Evolutionary conservation across 192 early-diverging fungal genomes (phyloP).

Genomic region (Haplosporangium gracile): DNA sequence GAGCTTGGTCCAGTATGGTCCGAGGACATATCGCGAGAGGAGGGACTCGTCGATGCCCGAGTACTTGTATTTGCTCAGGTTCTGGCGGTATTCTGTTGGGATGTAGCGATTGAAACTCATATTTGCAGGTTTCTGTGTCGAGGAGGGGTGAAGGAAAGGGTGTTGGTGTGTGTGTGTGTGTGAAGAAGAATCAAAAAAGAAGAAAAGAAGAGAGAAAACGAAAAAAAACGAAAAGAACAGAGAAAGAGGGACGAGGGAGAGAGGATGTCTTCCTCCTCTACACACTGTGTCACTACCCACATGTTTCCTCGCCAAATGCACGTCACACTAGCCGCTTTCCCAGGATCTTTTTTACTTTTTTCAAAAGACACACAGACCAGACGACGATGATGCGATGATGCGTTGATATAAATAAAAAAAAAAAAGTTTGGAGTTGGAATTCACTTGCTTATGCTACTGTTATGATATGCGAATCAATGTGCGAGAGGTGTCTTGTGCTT

Average conservation of each 20-base stretch:
- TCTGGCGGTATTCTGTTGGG: slow-evolving; percentile 69
- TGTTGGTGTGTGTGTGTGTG: background rate
- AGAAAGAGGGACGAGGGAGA: background rate
- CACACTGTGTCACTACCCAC: background rate
- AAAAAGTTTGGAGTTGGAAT: background rate
- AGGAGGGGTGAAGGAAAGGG: background rate
- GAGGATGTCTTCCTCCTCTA: background rate
- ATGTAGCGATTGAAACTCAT: slow-evolving; percentile 61
- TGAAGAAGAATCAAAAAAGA: background rate
- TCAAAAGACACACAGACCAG: background rate
- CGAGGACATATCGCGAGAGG: slow-evolving; percentile 78
- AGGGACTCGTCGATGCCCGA: slow-evolving; percentile 87
- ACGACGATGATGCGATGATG: background rate
- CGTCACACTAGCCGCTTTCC: background rate
- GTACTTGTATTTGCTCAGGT: slow-evolving; percentile 90
- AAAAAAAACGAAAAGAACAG: background rate
- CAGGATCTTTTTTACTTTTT: background rate
- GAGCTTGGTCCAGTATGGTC: slow-evolving; percentile 89
- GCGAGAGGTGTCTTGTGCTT: background rate
- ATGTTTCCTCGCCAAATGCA: background rate
- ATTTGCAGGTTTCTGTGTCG: background rate
- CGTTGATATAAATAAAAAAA: background rate
- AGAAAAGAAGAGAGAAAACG: background rate
- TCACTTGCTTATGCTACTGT: background rate
- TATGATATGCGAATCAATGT: background rate